Percentiles rank a stretch among this genome's conserved stretches.
Evolutionary conservation across 148 eudicot species (phyloP).

Genomic region (Tetragonia tetragonoides): DNA sequence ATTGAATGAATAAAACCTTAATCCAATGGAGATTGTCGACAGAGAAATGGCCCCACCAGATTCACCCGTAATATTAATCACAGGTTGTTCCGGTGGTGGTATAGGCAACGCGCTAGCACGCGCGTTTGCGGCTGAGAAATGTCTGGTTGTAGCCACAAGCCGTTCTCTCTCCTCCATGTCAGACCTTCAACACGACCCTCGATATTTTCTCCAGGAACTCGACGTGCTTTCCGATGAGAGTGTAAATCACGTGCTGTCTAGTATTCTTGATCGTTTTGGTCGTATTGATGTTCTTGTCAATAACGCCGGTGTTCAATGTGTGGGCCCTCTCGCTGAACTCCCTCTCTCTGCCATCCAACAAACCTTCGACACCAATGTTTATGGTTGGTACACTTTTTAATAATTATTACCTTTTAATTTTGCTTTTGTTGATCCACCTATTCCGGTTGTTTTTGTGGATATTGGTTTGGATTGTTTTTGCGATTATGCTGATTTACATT

Average conservation of each 20-base stretch:
- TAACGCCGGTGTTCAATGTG: slow-evolving; percentile 81
- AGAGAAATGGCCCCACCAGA: neutral
- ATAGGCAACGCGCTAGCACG: slow-evolving; percentile 79
- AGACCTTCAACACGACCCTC: slow-evolving; percentile 38
- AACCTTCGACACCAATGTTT: slow-evolving; percentile 79
- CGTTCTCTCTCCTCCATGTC: slow-evolving; percentile 57
- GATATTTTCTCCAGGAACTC: slow-evolving; percentile 54
- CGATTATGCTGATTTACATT: too few species aligned
- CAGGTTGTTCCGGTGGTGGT: slow-evolving; percentile 80
- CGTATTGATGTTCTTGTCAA: slow-evolving; percentile 70
- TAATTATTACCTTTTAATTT: neutral
- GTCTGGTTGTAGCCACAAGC: slow-evolving; percentile 72
- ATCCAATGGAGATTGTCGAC: neutral
- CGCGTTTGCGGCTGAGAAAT: slow-evolving; percentile 62
- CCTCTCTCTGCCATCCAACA: slow-evolving; percentile 51
- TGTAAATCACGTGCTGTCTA: slow-evolving; percentile 41
- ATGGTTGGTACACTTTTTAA: slow-evolving; percentile 34
- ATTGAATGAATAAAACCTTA: too few species aligned
- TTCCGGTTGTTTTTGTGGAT: too few species aligned
- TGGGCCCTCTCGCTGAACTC: slow-evolving; percentile 88
- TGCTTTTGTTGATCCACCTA: too few species aligned
- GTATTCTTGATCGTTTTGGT: slow-evolving; percentile 54
- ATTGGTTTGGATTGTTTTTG: too few species aligned
- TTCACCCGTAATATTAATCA: slow-evolving; percentile 56
- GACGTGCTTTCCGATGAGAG: slow-evolving; percentile 69